Evolutionary conservation across 2,329 filamentous ascomycete species (phyloP).

Genomic region (Fusarium torreyae): DNA sequence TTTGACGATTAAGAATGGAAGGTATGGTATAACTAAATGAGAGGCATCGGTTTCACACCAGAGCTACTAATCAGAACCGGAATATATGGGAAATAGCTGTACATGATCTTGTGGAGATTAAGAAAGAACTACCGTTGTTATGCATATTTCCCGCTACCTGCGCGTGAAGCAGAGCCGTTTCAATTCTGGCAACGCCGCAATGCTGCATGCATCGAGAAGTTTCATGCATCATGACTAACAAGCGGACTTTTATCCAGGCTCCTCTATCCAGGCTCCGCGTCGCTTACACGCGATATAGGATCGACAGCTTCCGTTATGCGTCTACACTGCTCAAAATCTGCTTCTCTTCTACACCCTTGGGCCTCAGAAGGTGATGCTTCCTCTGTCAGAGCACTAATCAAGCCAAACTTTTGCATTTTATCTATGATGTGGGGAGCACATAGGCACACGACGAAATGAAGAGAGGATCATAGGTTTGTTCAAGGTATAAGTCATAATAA

Average conservation of each 20-base stretch:
- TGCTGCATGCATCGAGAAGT: neutral
- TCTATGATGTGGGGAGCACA: neutral
- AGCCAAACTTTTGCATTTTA: neutral
- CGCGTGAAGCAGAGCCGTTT: conserved; percentile 6
- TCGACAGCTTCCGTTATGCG: neutral
- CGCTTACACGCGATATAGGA: neutral
- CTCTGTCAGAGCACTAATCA: too few relatives aligned
- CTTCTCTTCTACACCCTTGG: neutral
- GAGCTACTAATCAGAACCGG: neutral
- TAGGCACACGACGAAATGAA: neutral
- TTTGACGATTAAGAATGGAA: too few relatives aligned
- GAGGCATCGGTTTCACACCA: neutral
- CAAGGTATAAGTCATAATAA: neutral
- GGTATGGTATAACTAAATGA: too few relatives aligned
- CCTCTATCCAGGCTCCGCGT: neutral
- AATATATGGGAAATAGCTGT: neutral
- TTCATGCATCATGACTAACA: neutral
- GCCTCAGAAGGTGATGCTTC: neutral
- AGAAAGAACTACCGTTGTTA: neutral
- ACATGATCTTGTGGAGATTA: neutral
- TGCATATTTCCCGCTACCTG: neutral
- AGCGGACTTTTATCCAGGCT: neutral
- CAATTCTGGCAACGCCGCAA: conserved; percentile 11
- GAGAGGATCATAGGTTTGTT: neutral
- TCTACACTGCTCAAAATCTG: neutral